phyloP scores from a whole-genome alignment of 2,329 filamentous ascomycete species.

The Nemania sp. region DNA sequence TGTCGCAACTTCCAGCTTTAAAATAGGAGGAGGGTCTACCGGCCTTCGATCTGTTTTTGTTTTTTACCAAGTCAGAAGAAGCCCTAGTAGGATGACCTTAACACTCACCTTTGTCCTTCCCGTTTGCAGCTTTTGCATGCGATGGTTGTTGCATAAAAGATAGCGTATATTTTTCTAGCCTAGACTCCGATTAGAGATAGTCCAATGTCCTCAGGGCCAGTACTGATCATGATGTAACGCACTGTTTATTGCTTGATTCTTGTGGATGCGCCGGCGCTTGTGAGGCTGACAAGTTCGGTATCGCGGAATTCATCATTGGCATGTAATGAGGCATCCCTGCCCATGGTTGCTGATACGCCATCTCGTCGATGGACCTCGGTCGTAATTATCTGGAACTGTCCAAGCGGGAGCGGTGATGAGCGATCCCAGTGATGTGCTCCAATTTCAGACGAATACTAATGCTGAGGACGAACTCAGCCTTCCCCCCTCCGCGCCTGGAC shows the following conservation, averaged over 20 bases:
- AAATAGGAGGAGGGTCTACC: constrained; percentile 83
- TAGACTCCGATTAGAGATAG: constrained; percentile 19
- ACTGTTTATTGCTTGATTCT: constrained; percentile 31
- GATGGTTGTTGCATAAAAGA: constrained; percentile 38
- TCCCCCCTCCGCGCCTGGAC: not conserved
- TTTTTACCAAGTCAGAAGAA: constrained; percentile 15
- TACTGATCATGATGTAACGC: constrained; percentile 14
- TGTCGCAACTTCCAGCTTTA: constrained; percentile 64
- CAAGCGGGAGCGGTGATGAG: not conserved
- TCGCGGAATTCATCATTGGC: constrained; percentile 34
- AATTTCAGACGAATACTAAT: not conserved
- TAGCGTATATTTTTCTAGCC: constrained; percentile 35
- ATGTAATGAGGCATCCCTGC: constrained; percentile 33
- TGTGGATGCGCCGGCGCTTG: constrained; percentile 32
- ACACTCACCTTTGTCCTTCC: constrained; percentile 39
- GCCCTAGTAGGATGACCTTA: not conserved
- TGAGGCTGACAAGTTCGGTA: constrained; percentile 30
- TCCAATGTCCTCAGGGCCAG: not conserved
- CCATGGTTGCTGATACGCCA: constrained; percentile 38
- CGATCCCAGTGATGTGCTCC: not conserved
- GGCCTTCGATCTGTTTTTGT: constrained; percentile 71
- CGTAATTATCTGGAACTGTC: not conserved
- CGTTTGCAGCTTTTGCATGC: constrained; percentile 38
- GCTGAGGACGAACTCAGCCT: not conserved
- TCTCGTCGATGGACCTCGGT: constrained; percentile 12